A percentile compares a stretch with the other conserved stretches of the same genome.
Evolutionary conservation across 2,329 filamentous ascomycete species (phyloP).

Genomic region (Alternaria infectoria): DNA sequence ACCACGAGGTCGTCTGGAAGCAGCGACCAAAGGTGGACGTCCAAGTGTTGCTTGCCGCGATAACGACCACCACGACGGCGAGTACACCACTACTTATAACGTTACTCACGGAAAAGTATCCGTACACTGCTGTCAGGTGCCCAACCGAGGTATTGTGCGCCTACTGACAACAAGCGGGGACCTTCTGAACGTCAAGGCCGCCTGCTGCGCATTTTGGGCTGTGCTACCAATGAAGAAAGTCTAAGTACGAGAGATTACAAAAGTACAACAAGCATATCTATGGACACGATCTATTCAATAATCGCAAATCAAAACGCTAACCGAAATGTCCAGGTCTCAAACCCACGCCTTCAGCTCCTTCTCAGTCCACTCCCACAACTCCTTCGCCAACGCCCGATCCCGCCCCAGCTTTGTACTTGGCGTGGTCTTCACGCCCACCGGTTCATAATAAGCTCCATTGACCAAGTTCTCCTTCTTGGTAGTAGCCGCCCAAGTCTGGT

Average conservation of each 20-base stretch:
- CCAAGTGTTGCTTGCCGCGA: neutral
- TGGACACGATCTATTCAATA: neutral
- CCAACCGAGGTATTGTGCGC: neutral
- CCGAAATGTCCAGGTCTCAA: neutral
- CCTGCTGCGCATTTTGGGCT: neutral
- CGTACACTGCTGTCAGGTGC: neutral
- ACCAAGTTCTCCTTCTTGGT: slow-evolving; percentile 39
- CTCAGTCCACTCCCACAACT: slow-evolving; percentile 49
- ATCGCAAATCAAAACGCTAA: neutral
- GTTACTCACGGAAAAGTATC: slow-evolving; percentile 3
- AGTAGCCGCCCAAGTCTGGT: slow-evolving; percentile 52
- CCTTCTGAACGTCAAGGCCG: neutral
- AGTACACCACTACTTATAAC: neutral
- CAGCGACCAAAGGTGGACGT: neutral
- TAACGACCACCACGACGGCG: neutral
- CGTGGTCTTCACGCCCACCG: slow-evolving; percentile 30
- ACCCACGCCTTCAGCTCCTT: slow-evolving; percentile 30
- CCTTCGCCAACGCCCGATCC: slow-evolving; percentile 41
- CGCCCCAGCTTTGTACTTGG: slow-evolving; percentile 26
- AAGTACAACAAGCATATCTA: neutral
- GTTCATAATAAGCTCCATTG: slow-evolving; percentile 53
- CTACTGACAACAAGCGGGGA: neutral
- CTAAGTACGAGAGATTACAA: neutral
- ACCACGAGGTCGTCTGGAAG: too few relatives aligned
- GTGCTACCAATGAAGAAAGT: neutral